Conservation (phyloP, 352 stramenopile species). For the Peronospora destructor region DNA sequence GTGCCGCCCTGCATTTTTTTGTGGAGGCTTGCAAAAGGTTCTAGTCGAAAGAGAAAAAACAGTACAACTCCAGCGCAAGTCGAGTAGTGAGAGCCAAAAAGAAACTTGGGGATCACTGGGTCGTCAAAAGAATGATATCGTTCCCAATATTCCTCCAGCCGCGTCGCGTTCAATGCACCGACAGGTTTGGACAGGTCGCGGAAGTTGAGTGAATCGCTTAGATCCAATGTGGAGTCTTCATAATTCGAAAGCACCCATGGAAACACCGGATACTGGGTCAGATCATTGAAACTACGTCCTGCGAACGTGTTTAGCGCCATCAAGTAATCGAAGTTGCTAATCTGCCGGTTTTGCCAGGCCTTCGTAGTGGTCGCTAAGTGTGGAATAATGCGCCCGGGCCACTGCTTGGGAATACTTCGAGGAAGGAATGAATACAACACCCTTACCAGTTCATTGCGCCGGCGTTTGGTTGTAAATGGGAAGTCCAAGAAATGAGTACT, state of each 20-base stretch:
- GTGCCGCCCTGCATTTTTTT: constrained; percentile 92
- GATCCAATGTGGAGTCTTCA: constrained; percentile 54
- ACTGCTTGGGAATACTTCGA: constrained; percentile 65
- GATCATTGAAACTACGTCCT: constrained; percentile 86
- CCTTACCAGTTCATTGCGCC: constrained; percentile 70
- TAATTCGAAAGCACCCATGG: constrained; percentile 87
- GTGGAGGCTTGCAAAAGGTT: constrained; percentile 97
- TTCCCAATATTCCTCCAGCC: constrained; percentile 92
- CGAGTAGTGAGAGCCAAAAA: constrained; percentile 94
- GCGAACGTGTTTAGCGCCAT: constrained; percentile 91
- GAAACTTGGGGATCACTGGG: constrained; percentile 84
- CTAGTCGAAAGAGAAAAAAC: constrained; percentile 97
- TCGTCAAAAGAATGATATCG: constrained; percentile 91
- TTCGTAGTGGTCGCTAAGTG: constrained; percentile 53
- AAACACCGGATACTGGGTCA: constrained; percentile 96
- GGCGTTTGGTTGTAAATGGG: constrained; percentile 50
- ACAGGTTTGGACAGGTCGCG: constrained; percentile 97
- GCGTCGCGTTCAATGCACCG: constrained; percentile 91
- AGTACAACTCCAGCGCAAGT: constrained; percentile 95
- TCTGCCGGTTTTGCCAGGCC: constrained; percentile 70
- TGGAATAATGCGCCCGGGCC: constrained; percentile 48
- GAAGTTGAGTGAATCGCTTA: constrained; percentile 88
- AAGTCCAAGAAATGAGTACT: constrained; percentile 82
- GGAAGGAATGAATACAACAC: constrained; percentile 75
- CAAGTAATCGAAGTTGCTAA: constrained; percentile 95